These are phyloP conservation scores for Trichoderma brevicompactum DNA, from an alignment of 2,329 filamentous ascomycete species.

Conservation along the genomic window DNA sequence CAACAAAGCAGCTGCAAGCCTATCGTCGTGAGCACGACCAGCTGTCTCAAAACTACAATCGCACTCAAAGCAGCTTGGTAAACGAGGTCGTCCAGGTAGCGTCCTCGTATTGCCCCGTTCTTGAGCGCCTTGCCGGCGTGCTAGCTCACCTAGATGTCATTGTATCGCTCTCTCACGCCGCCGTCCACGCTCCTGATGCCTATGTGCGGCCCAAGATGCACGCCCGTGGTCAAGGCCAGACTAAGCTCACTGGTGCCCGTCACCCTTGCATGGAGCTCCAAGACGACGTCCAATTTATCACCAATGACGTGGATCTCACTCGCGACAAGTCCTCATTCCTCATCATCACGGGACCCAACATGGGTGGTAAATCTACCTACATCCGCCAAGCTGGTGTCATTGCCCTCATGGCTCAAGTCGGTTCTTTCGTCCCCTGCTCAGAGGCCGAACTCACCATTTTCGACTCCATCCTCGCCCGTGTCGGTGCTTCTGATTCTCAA, in stretches of 20 bases:
- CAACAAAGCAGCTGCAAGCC: constrained; percentile 77
- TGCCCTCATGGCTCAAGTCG: constrained; percentile 94
- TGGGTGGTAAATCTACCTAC: constrained; percentile 98
- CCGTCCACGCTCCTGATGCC: constrained; percentile 87
- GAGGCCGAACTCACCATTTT: constrained; percentile 94
- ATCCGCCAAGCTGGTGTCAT: constrained; percentile 98
- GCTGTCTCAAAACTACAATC: constrained; percentile 90
- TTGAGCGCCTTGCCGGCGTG: constrained; percentile 86
- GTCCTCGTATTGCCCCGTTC: constrained; percentile 89
- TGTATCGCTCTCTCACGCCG: constrained; percentile 88
- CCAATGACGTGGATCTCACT: constrained; percentile 86
- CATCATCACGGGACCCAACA: constrained; percentile 97
- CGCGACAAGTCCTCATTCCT: constrained; percentile 85
- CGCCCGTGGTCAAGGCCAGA: constrained; percentile 82
- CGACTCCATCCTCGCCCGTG: constrained; percentile 93
- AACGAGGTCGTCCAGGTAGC: constrained; percentile 92
- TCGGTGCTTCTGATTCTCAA: constrained; percentile 94
- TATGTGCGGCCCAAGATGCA: constrained; percentile 94
- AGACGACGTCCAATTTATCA: constrained; percentile 98
- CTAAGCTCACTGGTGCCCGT: constrained; percentile 86
- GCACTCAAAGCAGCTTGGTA: constrained; percentile 88
- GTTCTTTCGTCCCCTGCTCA: constrained; percentile 91
- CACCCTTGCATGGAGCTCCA: constrained; percentile 99
- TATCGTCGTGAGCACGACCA: constrained; percentile 92
- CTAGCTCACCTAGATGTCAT: constrained; percentile 95